phyloP scores from a whole-genome alignment of 2,329 filamentous ascomycete species.

The Sporothrix curviconia region DNA sequence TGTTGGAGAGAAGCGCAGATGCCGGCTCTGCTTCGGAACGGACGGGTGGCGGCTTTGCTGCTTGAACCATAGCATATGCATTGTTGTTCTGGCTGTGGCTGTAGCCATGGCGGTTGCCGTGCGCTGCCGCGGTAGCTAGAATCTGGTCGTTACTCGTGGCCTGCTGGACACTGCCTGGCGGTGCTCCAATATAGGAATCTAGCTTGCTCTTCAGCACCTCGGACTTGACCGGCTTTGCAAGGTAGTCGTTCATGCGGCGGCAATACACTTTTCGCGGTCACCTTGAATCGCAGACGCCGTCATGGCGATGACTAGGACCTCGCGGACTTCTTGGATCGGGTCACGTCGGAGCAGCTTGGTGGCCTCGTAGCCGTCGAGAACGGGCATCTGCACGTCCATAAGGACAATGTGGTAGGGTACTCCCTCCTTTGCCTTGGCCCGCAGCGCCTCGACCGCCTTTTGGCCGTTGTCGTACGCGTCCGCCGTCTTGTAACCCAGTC shows the following conservation, averaged over 20 bases:
- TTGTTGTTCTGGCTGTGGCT: background rate
- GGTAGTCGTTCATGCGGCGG: conserved; percentile 94
- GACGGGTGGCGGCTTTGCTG: no score
- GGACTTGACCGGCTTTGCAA: conserved; percentile 89
- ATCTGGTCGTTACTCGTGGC: conserved; percentile 22
- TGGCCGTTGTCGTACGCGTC: conserved; percentile 86
- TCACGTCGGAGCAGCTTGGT: conserved; percentile 78
- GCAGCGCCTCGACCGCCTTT: conserved; percentile 81
- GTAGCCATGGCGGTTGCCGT: background rate
- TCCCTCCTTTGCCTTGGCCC: conserved; percentile 61
- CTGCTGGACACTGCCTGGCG: conserved; percentile 22
- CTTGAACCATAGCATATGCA: no score
- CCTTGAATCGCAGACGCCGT: conserved; percentile 92
- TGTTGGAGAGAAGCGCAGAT: background rate
- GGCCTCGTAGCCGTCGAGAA: conserved; percentile 86
- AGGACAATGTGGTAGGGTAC: conserved; percentile 81
- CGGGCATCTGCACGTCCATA: conserved; percentile 96
- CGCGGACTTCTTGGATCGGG: conserved; percentile 65
- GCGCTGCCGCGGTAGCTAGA: background rate
- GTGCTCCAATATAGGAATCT: conserved; percentile 44
- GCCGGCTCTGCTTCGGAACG: background rate
- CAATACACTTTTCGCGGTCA: conserved; percentile 90
- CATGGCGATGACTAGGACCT: conserved; percentile 93
- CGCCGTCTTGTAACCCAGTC: conserved; percentile 72
- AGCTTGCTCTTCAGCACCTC: conserved; percentile 82